phyloP scores from a whole-genome alignment of 345 rosid genomes.

The Eucalyptus regnans region DNA sequence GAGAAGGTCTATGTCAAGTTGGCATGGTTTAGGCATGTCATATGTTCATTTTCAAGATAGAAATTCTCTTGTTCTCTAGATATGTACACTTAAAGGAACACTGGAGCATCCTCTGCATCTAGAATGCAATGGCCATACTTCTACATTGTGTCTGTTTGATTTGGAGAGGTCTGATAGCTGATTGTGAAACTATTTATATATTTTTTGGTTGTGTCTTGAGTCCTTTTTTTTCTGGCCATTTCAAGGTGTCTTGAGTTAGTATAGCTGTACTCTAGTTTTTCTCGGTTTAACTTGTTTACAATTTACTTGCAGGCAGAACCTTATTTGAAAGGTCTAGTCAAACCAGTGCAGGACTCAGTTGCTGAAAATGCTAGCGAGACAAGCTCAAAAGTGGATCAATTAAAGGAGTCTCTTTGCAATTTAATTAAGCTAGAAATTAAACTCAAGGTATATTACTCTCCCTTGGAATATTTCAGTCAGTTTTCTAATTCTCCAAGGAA shows the following conservation, averaged over 20 bases:
- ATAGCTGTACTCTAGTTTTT: neutral
- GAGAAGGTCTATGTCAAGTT: neutral
- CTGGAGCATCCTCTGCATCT: neutral
- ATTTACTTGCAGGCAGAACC: constrained; percentile 53
- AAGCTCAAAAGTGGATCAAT: constrained; percentile 17
- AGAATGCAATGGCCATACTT: neutral
- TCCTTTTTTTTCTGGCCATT: neutral
- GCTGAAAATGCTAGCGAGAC: constrained; percentile 7
- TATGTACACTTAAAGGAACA: neutral
- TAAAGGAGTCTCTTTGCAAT: constrained; percentile 46
- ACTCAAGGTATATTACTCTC: constrained; percentile 41
- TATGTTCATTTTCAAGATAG: neutral
- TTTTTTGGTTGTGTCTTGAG: neutral
- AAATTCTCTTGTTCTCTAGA: neutral
- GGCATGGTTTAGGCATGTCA: neutral
- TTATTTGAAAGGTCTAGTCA: constrained; percentile 63
- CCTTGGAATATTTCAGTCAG: neutral
- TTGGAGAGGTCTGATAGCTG: neutral
- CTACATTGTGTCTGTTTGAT: neutral
- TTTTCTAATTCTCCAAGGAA: neutral
- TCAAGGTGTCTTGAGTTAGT: neutral
- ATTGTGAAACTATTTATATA: neutral
- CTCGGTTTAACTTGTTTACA: neutral
- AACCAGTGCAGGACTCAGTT: constrained; percentile 32
- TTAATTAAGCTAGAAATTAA: constrained; percentile 67